A percentile compares a stretch with the other conserved stretches of the same genome.
phyloP scores from a whole-genome alignment of 306 rosid genomes.

The Cicer judaicum region DNA sequence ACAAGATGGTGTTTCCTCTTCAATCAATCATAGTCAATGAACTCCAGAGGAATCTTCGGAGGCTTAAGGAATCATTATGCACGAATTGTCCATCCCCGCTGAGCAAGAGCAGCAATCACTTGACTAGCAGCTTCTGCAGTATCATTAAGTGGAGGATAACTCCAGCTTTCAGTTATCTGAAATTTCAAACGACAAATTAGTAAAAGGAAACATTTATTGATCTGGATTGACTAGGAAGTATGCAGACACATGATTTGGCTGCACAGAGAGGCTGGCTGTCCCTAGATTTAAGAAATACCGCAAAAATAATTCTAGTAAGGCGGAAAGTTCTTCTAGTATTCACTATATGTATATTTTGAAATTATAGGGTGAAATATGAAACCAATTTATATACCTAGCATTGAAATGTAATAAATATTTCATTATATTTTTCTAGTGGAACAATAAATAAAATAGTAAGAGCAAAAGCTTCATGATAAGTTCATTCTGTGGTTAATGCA shows the following conservation, averaged over 20 bases:
- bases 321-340: constrained; percentile 21
- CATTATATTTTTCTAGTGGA: background rate
- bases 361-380: constrained; percentile 24
- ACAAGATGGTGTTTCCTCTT: constrained; percentile 21
- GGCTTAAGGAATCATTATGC: constrained; percentile 30
- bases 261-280: background rate
- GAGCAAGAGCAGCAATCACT: constrained; percentile 67
- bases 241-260: constrained; percentile 14
- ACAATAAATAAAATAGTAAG: background rate
- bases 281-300: constrained; percentile 9
- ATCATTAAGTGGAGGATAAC: constrained; percentile 85
- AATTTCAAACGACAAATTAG: constrained; percentile 31
- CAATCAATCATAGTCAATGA: constrained; percentile 5
- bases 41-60: constrained; percentile 22
- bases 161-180: constrained; percentile 77
- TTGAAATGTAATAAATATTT: constrained; percentile 21
- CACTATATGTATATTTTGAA: background rate
- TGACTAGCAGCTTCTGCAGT: constrained; percentile 72
- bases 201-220: background rate
- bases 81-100: constrained; percentile 75
- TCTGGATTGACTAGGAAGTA: background rate
- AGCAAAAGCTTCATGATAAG: background rate
- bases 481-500: constrained; percentile 3
- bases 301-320: constrained; percentile 2
- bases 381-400: constrained; percentile 10